Evolutionary conservation across 495 filamentous ascomycete species (phyloP).

Genomic region (Umbilicaria muhlenbergii): DNA sequence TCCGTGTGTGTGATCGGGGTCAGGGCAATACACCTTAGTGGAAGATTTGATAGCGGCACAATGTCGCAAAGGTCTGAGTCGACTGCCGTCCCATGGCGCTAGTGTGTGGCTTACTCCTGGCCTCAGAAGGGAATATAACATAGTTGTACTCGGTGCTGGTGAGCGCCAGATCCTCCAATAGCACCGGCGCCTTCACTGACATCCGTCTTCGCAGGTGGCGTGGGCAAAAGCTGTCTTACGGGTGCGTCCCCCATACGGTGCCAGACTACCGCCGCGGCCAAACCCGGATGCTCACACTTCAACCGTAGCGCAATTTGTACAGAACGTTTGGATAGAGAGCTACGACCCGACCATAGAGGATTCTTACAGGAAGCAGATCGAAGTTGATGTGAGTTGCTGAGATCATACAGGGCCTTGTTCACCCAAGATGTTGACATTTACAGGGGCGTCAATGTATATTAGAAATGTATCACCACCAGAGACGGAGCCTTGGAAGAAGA

Average conservation of each 20-base stretch:
- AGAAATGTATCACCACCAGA: slow-evolving; percentile 54
- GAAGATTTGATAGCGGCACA: not conserved
- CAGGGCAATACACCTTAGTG: not conserved
- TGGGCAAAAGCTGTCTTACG: slow-evolving; percentile 96
- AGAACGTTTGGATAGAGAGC: slow-evolving; percentile 98
- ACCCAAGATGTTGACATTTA: slow-evolving; percentile 13
- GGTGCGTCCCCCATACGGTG: slow-evolving; percentile 39
- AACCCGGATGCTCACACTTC: slow-evolving; percentile 7
- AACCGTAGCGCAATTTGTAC: slow-evolving; percentile 82
- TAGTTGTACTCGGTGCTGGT: slow-evolving; percentile 84
- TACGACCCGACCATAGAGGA: slow-evolving; percentile 99
- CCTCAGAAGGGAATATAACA: slow-evolving; percentile 68
- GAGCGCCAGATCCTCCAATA: slow-evolving; percentile 14
- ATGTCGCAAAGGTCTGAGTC: not conserved
- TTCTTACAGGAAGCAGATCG: slow-evolving; percentile 85
- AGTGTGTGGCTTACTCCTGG: not conserved
- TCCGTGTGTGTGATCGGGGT: no score
- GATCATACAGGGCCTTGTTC: slow-evolving; percentile 6
- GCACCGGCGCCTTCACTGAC: slow-evolving; percentile 4
- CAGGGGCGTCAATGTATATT: slow-evolving; percentile 91
- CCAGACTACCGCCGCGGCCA: not conserved
- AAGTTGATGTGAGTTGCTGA: slow-evolving; percentile 65
- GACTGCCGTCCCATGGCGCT: not conserved
- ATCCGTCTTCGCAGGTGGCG: slow-evolving; percentile 51
- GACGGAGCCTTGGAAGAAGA: not conserved